These are phyloP conservation scores for Laburnicola sp. DNA, from an alignment of 2,329 filamentous ascomycete genomes.

Conservation along the genomic window DNA sequence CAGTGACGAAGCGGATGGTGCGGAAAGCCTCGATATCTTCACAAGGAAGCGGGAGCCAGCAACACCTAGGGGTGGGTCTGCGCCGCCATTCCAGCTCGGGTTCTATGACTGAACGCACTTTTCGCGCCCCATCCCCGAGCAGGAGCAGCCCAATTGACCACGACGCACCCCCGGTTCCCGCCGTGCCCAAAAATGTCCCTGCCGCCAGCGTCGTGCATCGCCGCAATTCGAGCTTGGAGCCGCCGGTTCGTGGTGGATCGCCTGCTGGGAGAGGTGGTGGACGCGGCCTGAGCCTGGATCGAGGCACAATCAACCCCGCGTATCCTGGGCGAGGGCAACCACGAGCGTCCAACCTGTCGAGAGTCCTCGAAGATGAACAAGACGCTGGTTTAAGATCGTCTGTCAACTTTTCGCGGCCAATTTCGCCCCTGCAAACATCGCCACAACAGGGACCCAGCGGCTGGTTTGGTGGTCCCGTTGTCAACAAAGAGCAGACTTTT, in stretches of 20 bases:
- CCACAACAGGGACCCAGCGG: conserved; percentile 28
- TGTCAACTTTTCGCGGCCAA: conserved; percentile 60
- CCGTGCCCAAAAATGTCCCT: conserved; percentile 61
- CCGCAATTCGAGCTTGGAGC: conserved; percentile 56
- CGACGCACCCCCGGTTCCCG: conserved; percentile 75
- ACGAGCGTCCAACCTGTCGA: conserved; percentile 41
- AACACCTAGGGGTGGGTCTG: conserved; percentile 25
- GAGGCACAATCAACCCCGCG: conserved; percentile 23
- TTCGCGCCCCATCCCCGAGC: conserved; percentile 69
- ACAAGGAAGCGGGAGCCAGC: conserved; percentile 55
- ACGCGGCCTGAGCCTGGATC: conserved; percentile 48
- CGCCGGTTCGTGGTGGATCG: conserved; percentile 52
- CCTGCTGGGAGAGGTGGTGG: conserved; percentile 45
- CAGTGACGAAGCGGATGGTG: conserved; percentile 84
- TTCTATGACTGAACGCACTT: conserved; percentile 88
- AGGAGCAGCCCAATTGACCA: conserved; percentile 31
- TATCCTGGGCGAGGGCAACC: conserved; percentile 28
- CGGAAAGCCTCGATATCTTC: conserved; percentile 76
- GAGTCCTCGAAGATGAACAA: conserved; percentile 50
- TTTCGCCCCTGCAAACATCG: conserved; percentile 49
- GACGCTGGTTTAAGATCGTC: conserved; percentile 49
- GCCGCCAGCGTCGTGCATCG: conserved; percentile 33
- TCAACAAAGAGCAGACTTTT: conserved; percentile 35
- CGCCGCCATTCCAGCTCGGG: conserved; percentile 64
- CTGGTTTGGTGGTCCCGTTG: conserved; percentile 47